These are phyloP conservation scores for Camelina laxa DNA, from an alignment of 345 rosid genomes.

Conservation along the genomic window DNA sequence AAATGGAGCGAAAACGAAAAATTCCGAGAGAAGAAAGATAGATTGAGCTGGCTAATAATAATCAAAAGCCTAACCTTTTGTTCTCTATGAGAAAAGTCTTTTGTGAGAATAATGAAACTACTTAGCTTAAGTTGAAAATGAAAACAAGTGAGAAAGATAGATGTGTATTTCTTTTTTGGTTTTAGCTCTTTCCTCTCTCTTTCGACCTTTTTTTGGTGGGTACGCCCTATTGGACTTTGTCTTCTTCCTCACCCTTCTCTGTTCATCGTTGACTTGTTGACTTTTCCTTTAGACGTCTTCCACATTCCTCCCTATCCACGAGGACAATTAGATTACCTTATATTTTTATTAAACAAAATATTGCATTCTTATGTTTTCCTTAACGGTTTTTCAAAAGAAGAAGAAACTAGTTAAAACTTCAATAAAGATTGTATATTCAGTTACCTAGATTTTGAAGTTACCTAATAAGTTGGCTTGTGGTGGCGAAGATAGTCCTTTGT, in stretches of 20 bases:
- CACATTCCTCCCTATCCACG: background rate
- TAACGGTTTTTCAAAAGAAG: background rate
- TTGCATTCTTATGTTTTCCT: background rate
- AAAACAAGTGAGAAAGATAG: constrained; percentile 28
- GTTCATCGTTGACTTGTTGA: constrained; percentile 42
- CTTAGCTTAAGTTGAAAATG: background rate
- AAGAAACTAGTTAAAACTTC: background rate
- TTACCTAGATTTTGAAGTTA: background rate
- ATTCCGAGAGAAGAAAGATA: background rate
- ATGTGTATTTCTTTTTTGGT: background rate
- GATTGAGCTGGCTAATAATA: constrained; percentile 8
- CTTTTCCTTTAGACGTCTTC: constrained; percentile 11
- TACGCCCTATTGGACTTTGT: constrained; percentile 37
- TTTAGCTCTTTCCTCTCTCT: constrained; percentile 20
- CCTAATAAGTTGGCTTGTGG: background rate
- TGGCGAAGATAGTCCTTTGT: background rate
- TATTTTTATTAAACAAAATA: background rate
- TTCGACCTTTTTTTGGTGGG: constrained; percentile 26
- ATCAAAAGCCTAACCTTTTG: constrained; percentile 14
- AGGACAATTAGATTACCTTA: background rate
- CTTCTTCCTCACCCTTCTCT: constrained; percentile 25
- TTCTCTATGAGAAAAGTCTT: constrained; percentile 14
- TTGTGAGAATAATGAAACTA: background rate
- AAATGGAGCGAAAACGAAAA: constrained; percentile 28
- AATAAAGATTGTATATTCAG: background rate